Evolutionary conservation across 805 yeast genomes (phyloP).

Genomic region (Debaryomyces tyrocola): DNA sequence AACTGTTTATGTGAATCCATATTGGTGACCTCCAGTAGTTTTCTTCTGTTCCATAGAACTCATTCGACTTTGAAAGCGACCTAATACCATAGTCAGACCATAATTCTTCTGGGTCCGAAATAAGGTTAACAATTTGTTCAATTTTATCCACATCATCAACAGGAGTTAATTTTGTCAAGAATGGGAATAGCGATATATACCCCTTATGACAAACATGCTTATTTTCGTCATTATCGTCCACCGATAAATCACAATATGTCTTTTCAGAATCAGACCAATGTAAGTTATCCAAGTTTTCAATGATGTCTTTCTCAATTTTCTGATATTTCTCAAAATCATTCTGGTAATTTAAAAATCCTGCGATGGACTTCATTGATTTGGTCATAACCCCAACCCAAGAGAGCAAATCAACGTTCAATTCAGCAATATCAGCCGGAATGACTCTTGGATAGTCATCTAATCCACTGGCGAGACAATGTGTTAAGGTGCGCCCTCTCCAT

Average conservation of each 20-base stretch:
- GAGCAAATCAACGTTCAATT: constrained; percentile 83
- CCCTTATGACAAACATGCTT: constrained; percentile 83
- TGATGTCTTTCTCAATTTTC: constrained; percentile 54
- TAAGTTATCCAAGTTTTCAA: constrained; percentile 62
- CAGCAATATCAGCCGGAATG: constrained; percentile 77
- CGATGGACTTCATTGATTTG: constrained; percentile 72
- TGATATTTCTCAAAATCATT: constrained; percentile 60
- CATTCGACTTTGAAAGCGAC: constrained; percentile 70
- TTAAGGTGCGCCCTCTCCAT: constrained; percentile 89
- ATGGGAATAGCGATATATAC: constrained; percentile 83
- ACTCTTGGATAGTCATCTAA: constrained; percentile 95
- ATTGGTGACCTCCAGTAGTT: constrained; percentile 95
- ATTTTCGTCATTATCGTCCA: constrained; percentile 69
- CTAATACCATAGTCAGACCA: constrained; percentile 82
- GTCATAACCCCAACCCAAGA: constrained; percentile 96
- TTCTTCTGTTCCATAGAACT: constrained; percentile 71
- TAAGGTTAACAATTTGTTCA: constrained; percentile 50
- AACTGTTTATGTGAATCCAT: constrained; percentile 90
- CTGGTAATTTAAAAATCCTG: constrained; percentile 55
- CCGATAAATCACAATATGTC: constrained; percentile 80
- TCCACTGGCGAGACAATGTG: constrained; percentile 90
- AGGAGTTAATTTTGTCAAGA: constrained; percentile 63
- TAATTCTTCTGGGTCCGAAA: constrained; percentile 69
- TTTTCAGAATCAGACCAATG: constrained; percentile 76
- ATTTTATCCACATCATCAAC: constrained; percentile 47